Evolutionary conservation across 163 green algal genomes (phyloP).

Genomic region (Scenedesmus sp.): DNA sequence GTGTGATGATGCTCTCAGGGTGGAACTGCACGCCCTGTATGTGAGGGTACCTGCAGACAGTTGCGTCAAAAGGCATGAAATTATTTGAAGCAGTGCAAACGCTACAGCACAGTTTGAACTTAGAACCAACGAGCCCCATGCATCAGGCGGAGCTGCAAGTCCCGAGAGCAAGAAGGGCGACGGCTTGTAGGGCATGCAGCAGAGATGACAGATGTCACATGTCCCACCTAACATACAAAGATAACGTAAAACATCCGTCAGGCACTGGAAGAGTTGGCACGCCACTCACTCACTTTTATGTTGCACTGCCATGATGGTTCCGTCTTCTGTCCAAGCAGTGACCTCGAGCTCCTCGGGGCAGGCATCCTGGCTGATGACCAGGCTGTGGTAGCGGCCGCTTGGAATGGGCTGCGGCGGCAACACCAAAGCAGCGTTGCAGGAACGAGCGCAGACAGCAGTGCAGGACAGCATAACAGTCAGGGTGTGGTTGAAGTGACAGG

Average conservation of each 20-base stretch:
- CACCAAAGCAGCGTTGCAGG: background rate
- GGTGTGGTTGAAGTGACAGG: slow-evolving; percentile 51
- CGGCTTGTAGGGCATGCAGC: too few relatives aligned
- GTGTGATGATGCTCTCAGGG: slow-evolving; percentile 96
- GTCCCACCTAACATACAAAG: too few relatives aligned
- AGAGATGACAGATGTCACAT: too few relatives aligned
- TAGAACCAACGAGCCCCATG: too few relatives aligned
- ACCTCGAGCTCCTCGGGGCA: slow-evolving; percentile 95
- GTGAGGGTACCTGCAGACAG: slow-evolving; percentile 74
- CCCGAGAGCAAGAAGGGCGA: too few relatives aligned
- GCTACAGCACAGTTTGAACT: too few relatives aligned
- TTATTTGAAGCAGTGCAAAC: too few relatives aligned
- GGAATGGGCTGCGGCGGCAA: slow-evolving; percentile 86
- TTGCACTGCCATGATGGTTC: slow-evolving; percentile 96
- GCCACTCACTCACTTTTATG: slow-evolving; percentile 77
- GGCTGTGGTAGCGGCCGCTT: slow-evolving; percentile 94
- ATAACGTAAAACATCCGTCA: too few relatives aligned
- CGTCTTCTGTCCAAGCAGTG: slow-evolving; percentile 98
- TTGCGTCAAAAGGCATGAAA: background rate
- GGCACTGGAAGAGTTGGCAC: background rate
- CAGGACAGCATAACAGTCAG: too few relatives aligned
- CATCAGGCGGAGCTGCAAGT: too few relatives aligned
- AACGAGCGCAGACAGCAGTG: background rate
- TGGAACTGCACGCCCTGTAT: slow-evolving; percentile 98
- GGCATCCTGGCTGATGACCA: slow-evolving; percentile 92